A percentile compares a stretch with the other conserved stretches of the same genome.
Evolutionary conservation across 345 rosid species (phyloP).

Genomic region (Excoecaria cochinchinensis): DNA sequence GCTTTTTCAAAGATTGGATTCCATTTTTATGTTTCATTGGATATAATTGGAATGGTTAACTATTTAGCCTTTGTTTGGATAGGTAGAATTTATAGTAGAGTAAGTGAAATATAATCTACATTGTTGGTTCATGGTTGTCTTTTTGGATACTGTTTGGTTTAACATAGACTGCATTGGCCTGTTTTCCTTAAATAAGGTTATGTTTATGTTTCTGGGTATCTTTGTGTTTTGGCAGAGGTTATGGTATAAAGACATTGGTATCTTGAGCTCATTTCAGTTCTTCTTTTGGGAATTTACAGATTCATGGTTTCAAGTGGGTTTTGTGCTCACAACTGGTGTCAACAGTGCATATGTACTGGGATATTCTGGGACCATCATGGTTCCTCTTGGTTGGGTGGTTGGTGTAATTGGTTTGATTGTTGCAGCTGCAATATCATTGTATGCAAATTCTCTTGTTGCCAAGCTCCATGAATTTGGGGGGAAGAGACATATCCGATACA

Average conservation of each 20-base stretch:
- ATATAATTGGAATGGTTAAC: neutral
- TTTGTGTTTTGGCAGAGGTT: neutral
- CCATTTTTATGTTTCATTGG: neutral
- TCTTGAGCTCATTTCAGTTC: neutral
- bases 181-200: no score
- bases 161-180: no score
- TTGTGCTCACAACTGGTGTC: slow-evolving; percentile 76
- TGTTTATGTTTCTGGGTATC: neutral
- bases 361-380: slow-evolving; percentile 85
- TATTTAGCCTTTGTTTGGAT: no score
- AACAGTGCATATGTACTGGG: slow-evolving; percentile 94
- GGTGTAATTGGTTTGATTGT: slow-evolving; percentile 68
- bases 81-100: no score
- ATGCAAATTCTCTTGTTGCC: slow-evolving; percentile 78
- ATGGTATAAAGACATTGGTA: neutral
- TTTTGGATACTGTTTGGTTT: no score
- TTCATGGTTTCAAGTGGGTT: slow-evolving; percentile 89
- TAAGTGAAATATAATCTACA: no score
- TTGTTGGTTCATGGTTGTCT: no score
- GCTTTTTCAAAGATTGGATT: neutral
- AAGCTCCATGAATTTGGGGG: slow-evolving; percentile 85
- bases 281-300: slow-evolving; percentile 42
- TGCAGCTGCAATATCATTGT: slow-evolving; percentile 67
- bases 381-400: slow-evolving; percentile 79
- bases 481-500: slow-evolving; percentile 85